Evolutionary conservation across 1,284 basidiomycete genomes (phyloP).

Genomic region (Trichosporon ovoides): DNA sequence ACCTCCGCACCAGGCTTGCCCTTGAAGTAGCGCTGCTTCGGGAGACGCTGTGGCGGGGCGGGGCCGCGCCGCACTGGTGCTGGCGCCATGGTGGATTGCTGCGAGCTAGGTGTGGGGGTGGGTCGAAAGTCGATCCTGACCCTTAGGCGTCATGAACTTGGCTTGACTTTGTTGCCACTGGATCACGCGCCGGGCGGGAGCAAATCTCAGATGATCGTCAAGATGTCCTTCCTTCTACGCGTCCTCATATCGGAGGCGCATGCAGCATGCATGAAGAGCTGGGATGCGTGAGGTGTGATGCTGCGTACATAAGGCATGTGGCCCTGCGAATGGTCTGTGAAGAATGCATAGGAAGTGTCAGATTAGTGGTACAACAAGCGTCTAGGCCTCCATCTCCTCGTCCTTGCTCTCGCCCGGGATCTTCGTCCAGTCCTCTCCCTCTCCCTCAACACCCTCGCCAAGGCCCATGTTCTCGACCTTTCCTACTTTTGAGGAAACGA

Average conservation of each 20-base stretch:
- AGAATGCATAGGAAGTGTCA: not conserved
- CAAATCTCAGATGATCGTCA: slow-evolving; percentile 4
- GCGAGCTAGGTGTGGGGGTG: not conserved
- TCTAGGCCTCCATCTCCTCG: slow-evolving; percentile 13
- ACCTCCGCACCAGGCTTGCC: slow-evolving; percentile 41
- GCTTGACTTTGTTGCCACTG: slow-evolving; percentile 8
- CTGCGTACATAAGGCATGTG: not conserved
- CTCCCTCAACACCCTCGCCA: slow-evolving; percentile 13
- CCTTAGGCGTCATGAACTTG: not conserved
- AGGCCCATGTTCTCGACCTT: slow-evolving; percentile 35
- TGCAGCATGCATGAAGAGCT: not conserved
- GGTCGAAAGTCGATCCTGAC: not conserved
- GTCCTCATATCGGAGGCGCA: too few relatives aligned
- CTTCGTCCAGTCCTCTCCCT: slow-evolving; percentile 21
- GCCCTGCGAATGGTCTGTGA: not conserved
- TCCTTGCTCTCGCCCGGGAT: slow-evolving; percentile 5
- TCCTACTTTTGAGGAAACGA: slow-evolving; percentile 29
- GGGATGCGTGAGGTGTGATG: too few relatives aligned
- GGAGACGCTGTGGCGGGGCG: slow-evolving; percentile 13
- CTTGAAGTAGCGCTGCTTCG: slow-evolving; percentile 42
- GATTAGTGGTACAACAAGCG: slow-evolving; percentile 9
- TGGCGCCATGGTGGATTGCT: slow-evolving; percentile 9
- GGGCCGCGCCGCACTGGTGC: slow-evolving; percentile 7
- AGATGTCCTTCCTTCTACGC: too few relatives aligned
- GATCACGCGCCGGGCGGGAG: slow-evolving; percentile 4